Conservation (phyloP, 371 early-diverging fungal species). For the Mucor lusitanicus region DNA sequence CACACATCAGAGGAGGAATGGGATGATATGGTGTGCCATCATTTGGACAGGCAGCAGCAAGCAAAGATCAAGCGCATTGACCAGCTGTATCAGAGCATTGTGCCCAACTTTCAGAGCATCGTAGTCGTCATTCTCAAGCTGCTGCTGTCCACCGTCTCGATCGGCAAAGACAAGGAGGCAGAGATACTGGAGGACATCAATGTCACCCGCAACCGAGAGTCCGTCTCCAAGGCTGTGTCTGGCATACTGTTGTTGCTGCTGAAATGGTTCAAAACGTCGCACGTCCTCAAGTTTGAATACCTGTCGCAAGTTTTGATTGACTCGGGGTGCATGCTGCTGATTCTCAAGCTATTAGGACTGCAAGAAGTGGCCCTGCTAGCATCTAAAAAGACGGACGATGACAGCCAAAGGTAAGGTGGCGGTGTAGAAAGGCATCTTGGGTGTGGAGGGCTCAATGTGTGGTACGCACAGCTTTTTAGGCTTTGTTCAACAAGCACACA, state of each 20-base stretch:
- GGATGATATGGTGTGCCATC: slow-evolving; percentile 4
- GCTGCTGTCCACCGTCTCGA: slow-evolving; percentile 41
- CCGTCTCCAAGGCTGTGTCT: slow-evolving; percentile 75
- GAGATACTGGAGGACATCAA: slow-evolving; percentile 55
- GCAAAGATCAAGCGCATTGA: slow-evolving; percentile 13
- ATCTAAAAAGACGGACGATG: slow-evolving; percentile 61
- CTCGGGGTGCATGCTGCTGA: slow-evolving; percentile 78
- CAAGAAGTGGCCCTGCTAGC: slow-evolving; percentile 65
- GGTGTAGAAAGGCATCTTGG: background rate
- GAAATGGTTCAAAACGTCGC: slow-evolving; percentile 71
- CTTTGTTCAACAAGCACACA: slow-evolving; percentile 1
- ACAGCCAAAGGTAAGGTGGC: slow-evolving; percentile 40
- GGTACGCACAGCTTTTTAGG: slow-evolving; percentile 18
- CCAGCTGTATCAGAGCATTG: slow-evolving; percentile 35
- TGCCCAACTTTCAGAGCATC: slow-evolving; percentile 51
- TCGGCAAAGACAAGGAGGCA: slow-evolving; percentile 20
- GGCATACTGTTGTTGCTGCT: slow-evolving; percentile 68
- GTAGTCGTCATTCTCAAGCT: slow-evolving; percentile 52
- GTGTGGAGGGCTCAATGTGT: background rate
- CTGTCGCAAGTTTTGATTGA: slow-evolving; percentile 78
- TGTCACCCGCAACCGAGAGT: slow-evolving; percentile 66
- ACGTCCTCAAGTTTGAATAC: slow-evolving; percentile 79
- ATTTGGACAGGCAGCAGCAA: background rate
- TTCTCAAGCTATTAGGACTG: slow-evolving; percentile 80
- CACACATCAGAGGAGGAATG: slow-evolving; percentile 11